phyloP scores from a whole-genome alignment of 208 protist genomes.

The Tritrichomonas musculus region DNA sequence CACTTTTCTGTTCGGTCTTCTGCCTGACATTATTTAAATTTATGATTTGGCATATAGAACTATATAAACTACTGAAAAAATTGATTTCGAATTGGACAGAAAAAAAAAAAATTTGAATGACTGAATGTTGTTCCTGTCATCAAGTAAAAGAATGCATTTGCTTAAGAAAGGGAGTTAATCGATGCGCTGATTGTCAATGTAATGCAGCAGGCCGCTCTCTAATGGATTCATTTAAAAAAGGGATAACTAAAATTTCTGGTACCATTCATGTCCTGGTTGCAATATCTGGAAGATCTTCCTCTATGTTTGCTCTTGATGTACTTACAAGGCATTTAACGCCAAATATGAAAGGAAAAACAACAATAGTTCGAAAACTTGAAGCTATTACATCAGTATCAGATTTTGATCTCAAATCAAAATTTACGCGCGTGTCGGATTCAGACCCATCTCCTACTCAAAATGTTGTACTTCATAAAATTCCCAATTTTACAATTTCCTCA shows the following conservation, averaged over 20 bases:
- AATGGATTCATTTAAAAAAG: neutral
- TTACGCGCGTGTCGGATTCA: too few species aligned
- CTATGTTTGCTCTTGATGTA: neutral
- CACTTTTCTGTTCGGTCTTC: too few species aligned
- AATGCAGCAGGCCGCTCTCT: neutral
- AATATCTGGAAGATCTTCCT: neutral
- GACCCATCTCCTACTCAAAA: too few species aligned
- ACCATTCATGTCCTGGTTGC: slow-evolving; percentile 13
- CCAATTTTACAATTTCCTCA: neutral
- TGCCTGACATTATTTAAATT: too few species aligned
- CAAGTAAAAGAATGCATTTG: too few species aligned
- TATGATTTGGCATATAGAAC: too few species aligned
- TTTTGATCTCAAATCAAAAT: neutral
- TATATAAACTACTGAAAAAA: too few species aligned
- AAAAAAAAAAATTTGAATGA: too few species aligned
- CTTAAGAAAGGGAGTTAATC: neutral
- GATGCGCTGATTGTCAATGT: neutral
- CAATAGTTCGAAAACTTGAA: neutral
- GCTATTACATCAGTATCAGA: neutral
- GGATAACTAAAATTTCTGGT: neutral
- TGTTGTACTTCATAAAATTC: neutral
- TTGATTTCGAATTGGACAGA: too few species aligned
- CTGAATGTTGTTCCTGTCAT: too few species aligned
- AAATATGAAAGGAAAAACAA: neutral
- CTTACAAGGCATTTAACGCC: neutral